A percentile compares a stretch with the other conserved stretches of the same genome.
These are phyloP conservation scores for Uncinocarpus reesii DNA, from an alignment of 2,329 filamentous ascomycete species.

Conservation along the genomic window DNA sequence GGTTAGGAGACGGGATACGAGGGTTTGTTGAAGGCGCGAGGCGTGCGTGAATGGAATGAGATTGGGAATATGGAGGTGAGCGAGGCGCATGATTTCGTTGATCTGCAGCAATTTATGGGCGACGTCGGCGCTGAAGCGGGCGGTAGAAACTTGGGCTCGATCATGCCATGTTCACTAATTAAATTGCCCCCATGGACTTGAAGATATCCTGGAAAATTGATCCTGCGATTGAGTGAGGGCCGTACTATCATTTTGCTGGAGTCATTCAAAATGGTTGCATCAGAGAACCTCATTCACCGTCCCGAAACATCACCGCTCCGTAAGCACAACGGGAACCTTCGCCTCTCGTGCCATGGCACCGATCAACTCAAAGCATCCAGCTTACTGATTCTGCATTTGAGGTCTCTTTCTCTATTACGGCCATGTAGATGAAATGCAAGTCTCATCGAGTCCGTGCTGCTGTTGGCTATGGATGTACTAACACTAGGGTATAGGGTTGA, in stretches of 20 bases:
- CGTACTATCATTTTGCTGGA: no score
- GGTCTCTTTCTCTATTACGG: neutral
- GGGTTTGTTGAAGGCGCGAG: slow-evolving; percentile 46
- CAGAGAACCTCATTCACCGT: no score
- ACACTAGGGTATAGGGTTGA: slow-evolving; percentile 17
- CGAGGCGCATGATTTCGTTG: slow-evolving; percentile 45
- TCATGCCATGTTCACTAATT: no score
- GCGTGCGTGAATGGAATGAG: slow-evolving; percentile 47
- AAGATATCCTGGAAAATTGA: no score
- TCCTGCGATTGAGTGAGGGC: no score
- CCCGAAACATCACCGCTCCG: no score
- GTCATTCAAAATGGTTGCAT: no score
- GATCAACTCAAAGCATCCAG: neutral
- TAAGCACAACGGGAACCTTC: slow-evolving; percentile 3
- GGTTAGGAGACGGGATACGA: slow-evolving; percentile 49
- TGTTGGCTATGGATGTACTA: neutral
- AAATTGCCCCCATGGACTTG: no score
- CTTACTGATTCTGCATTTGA: neutral
- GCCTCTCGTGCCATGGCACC: slow-evolving; percentile 1
- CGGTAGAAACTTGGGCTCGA: no score
- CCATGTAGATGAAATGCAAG: slow-evolving; percentile 15
- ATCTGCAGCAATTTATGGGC: no score
- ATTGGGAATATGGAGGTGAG: slow-evolving; percentile 50
- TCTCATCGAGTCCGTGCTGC: neutral
- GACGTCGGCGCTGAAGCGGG: no score